Conservation (phyloP, 2,329 filamentous ascomycete species). For the Chrysosporium queenslandicum region DNA sequence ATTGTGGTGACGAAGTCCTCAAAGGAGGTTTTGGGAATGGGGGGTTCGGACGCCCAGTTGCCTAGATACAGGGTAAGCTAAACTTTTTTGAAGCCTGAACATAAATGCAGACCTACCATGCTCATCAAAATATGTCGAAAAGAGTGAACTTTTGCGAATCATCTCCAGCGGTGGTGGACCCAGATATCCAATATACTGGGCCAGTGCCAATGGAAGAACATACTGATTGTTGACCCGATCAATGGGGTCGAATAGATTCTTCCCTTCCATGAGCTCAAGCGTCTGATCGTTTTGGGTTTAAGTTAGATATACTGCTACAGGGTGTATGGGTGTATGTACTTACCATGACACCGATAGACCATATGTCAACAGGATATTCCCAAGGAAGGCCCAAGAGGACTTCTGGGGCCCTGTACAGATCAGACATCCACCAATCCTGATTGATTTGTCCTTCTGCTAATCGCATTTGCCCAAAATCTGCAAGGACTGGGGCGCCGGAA, state of each 20-base stretch:
- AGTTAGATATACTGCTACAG: neutral
- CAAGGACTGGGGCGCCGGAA: conserved; percentile 17
- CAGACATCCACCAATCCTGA: conserved; percentile 21
- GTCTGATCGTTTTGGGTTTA: conserved; percentile 16
- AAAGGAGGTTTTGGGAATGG: conserved; percentile 17
- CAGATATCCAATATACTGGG: conserved; percentile 25
- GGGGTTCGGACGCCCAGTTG: conserved; percentile 16
- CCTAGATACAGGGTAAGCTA: neutral
- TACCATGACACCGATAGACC: conserved; percentile 24
- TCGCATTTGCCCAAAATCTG: conserved; percentile 21
- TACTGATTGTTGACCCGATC: conserved; percentile 22
- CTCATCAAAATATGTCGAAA: conserved; percentile 20
- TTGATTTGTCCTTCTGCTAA: conserved; percentile 8
- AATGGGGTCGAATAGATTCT: conserved; percentile 23
- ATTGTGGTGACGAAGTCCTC: conserved; percentile 19
- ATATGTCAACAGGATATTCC: conserved; percentile 21
- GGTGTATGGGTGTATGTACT: conserved; percentile 3
- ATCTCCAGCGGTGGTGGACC: conserved; percentile 22
- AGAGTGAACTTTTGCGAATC: conserved; percentile 18
- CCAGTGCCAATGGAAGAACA: conserved; percentile 22
- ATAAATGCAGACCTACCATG: conserved; percentile 5
- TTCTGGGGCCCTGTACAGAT: conserved; percentile 14
- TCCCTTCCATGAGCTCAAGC: conserved; percentile 24
- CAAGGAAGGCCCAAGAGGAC: conserved; percentile 21
- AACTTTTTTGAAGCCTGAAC: neutral